Evolutionary conservation across 164 flowering plant genomes (phyloP).

Genomic region (Tinospora cordifolia): DNA sequence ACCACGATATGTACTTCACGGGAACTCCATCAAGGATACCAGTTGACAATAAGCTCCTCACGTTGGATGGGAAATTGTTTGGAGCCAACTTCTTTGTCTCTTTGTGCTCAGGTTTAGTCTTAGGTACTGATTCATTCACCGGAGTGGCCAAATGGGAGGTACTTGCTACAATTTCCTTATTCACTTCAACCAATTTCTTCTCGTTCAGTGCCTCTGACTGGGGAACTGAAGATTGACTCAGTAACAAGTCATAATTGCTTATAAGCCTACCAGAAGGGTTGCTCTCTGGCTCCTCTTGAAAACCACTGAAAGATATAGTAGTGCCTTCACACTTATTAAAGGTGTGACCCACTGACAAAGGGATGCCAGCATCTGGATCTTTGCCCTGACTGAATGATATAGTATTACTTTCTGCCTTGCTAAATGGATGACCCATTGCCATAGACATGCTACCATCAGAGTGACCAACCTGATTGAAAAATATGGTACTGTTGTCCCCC

Average conservation of each 20-base stretch:
- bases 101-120: conserved; percentile 37
- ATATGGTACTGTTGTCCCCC: conserved; percentile 13
- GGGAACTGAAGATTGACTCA: conserved; percentile 28
- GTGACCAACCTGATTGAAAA: conserved; percentile 24
- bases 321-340: conserved; percentile 8
- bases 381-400: conserved; percentile 25
- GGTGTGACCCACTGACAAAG: conserved; percentile 16
- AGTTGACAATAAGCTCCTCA: conserved; percentile 54
- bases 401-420: conserved; percentile 1
- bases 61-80: conserved; percentile 64
- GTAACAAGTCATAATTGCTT: conserved; percentile 25
- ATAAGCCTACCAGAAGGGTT: conserved; percentile 16
- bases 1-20: conserved; percentile 51
- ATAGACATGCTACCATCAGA: conserved; percentile 18
- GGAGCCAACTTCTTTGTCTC: conserved; percentile 41
- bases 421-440: conserved; percentile 3
- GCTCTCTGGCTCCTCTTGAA: conserved; percentile 11
- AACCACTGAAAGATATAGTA: conserved; percentile 17
- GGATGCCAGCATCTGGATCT: conserved; percentile 27
- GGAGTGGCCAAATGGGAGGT: conserved; percentile 15
- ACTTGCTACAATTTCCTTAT: conserved; percentile 9
- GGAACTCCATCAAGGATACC: conserved; percentile 79
- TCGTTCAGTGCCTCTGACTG: conserved; percentile 19
- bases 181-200: conserved; percentile 25
- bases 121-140: conserved; percentile 17